Conservation (phyloP, 768 basidiomycete genomes). For the Lactifluus pinguis region DNA sequence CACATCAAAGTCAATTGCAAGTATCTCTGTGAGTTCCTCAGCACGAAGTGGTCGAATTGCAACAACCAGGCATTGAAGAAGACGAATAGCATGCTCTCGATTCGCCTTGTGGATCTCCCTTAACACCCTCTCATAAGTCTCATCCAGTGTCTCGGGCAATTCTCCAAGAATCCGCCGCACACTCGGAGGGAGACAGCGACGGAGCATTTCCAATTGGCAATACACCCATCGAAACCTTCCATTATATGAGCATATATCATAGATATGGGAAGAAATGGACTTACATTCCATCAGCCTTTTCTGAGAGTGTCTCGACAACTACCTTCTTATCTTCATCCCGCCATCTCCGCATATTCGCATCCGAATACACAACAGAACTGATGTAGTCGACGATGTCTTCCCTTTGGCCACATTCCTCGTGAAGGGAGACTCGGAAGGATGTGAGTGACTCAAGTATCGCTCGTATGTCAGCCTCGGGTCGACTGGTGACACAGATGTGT, state of each 20-base stretch:
- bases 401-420: background rate
- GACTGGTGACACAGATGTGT: background rate
- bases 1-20: slow-evolving; percentile 8
- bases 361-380: background rate
- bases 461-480: background rate
- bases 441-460: background rate
- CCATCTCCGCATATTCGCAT: slow-evolving; percentile 3
- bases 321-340: background rate
- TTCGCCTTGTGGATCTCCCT: background rate
- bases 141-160: background rate
- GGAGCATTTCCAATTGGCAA: background rate
- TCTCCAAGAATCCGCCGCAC: background rate
- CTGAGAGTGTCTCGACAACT: background rate
- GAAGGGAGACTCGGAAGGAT: background rate
- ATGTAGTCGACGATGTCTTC: background rate
- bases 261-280: background rate
- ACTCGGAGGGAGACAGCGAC: background rate
- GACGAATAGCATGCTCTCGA: background rate
- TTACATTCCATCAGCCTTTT: slow-evolving; percentile 6
- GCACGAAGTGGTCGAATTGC: background rate
- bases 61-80: background rate
- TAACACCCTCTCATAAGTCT: background rate
- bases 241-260: too few species aligned
- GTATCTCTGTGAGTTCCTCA: background rate
- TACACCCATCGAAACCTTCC: background rate